Conservation (phyloP, 441 rosid genomes). For the Syzygium malaccense region DNA sequence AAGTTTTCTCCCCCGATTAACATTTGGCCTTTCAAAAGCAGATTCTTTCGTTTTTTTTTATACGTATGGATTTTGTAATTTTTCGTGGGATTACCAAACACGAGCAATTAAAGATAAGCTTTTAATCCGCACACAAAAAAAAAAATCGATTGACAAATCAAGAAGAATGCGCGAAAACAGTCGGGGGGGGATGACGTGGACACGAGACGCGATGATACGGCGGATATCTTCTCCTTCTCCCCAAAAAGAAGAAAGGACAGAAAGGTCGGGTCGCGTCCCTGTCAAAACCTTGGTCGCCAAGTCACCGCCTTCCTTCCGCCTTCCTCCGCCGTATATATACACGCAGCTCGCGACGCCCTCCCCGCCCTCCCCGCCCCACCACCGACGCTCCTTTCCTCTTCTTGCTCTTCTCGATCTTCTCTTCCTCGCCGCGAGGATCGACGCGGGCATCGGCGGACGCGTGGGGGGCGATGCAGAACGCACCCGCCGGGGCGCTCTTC, state of each 20-base stretch:
- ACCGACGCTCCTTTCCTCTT: too few species aligned
- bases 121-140: too few species aligned
- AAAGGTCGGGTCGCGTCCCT: neutral
- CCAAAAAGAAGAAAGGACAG: neutral
- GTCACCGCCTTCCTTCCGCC: neutral
- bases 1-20: neutral
- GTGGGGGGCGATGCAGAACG: neutral
- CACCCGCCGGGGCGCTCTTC: neutral
- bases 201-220: neutral
- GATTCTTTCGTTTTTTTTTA: neutral
- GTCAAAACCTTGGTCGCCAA: neutral
- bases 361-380: too few species aligned
- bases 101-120: neutral
- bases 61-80: too few species aligned
- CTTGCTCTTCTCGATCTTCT: neutral
- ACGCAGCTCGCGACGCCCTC: neutral
- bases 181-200: neutral
- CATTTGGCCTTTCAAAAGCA: neutral
- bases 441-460: neutral
- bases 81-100: neutral
- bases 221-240: neutral
- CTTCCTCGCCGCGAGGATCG: neutral
- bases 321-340: neutral
- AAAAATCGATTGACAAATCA: neutral
- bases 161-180: neutral